Base-by-base conservation (phyloP, 192 early-diverging fungal genomes). In the Podila minutissima region DNA sequence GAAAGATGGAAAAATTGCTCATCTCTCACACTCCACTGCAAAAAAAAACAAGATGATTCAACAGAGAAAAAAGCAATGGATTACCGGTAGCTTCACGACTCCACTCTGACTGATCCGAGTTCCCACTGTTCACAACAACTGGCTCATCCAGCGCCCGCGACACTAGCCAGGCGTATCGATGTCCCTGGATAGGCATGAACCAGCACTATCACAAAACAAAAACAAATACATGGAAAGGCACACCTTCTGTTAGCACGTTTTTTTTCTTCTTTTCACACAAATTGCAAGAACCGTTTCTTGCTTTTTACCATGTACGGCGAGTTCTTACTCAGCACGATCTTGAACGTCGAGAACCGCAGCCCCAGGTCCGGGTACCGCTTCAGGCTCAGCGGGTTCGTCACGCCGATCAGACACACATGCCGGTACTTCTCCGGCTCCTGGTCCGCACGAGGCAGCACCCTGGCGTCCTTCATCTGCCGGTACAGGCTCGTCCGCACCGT, bases 141-240 rank as follows among this genome's bases (percentile, higher is more conserved):
- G 72, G 59, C 26, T 37, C 58, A 4, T 74, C 72, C 12, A 74
- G 29, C 2, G 72, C 66, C n/a, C 33, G 33, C 28, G 72, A 62
- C 4, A 74, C 72, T 17, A 74, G 65, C 72, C 72, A 74, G 20
- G 64, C 15, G 65, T 67, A 74, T 33, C 65, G 66, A 28, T 74
- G 46, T 24, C 72, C 72, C 15, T 31, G 31, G 4, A 74, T 31
- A 2, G 64, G 72, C 46, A 67, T 67, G 59, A 67, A 74, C 59
- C 72, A 74, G 31, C 58, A 37, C 64, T 74, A 35, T 62, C 5
- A 19, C 13, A 8, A 22, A 10, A 50, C 7, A 41, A 29, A 53
- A 53, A 8, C 26, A 59, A 19, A 12, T 5, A 13, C 13, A 38
- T 0, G 11, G 28, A 65, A 28, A 65, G 29, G 7, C n/a, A 10